Conservation (phyloP, 768 basidiomycete species). For the Chiua virens region DNA sequence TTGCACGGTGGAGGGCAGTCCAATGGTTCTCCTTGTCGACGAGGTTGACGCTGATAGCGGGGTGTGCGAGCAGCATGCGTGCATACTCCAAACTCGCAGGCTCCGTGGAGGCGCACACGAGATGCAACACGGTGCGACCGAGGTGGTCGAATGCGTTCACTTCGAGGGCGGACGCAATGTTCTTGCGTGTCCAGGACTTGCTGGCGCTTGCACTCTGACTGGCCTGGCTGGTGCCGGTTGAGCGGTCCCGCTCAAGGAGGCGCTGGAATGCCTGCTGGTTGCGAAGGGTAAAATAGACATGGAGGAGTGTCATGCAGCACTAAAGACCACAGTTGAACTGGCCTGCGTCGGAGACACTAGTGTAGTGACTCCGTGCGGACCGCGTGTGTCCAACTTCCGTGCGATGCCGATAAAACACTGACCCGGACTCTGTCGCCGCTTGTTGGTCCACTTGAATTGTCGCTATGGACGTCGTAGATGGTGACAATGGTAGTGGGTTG, state of each 20-base stretch:
- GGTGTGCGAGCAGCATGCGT: slow-evolving; percentile 70
- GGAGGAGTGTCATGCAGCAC: slow-evolving; percentile 74
- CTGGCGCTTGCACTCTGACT: slow-evolving; percentile 47
- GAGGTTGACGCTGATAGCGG: slow-evolving; percentile 75
- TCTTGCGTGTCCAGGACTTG: slow-evolving; percentile 57
- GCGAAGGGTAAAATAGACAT: slow-evolving; percentile 69
- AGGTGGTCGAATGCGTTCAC: slow-evolving; percentile 72
- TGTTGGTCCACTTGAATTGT: background rate
- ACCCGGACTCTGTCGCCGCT: background rate
- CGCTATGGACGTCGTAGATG: background rate
- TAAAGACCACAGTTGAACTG: slow-evolving; percentile 13
- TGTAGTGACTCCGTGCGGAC: slow-evolving; percentile 26
- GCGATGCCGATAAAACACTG: slow-evolving; percentile 16
- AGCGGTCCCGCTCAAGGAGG: slow-evolving; percentile 54
- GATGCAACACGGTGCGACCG: slow-evolving; percentile 79
- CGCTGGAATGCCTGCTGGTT: slow-evolving; percentile 78
- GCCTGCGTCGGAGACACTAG: slow-evolving; percentile 24
- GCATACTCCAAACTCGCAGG: slow-evolving; percentile 72
- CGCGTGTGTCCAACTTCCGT: slow-evolving; percentile 17
- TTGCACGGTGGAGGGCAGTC: slow-evolving; percentile 86
- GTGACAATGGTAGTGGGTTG: background rate
- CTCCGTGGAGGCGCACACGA: slow-evolving; percentile 68
- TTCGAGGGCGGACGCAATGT: slow-evolving; percentile 42
- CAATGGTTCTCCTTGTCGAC: slow-evolving; percentile 84
- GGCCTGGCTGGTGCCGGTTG: slow-evolving; percentile 30